Conservation (phyloP, 768 basidiomycete species). For the Termitomyces sp. region DNA sequence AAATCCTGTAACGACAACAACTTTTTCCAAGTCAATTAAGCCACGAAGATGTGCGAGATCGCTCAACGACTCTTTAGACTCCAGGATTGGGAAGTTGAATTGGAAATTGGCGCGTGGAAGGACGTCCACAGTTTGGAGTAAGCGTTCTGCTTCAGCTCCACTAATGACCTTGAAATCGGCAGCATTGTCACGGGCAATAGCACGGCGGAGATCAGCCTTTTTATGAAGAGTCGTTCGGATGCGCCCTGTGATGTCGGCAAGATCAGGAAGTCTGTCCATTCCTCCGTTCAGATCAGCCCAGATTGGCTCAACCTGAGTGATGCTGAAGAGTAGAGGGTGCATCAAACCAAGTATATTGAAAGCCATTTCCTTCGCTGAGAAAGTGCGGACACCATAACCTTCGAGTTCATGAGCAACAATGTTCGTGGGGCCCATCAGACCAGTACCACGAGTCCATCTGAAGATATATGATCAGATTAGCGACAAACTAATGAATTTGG, state of each 20-base stretch:
- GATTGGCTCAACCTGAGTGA: conserved; percentile 98
- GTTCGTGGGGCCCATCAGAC: conserved; percentile 93
- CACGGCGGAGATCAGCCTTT: conserved; percentile 89
- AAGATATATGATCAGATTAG: conserved; percentile 2
- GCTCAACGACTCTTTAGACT: conserved; percentile 57
- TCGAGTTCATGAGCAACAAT: conserved; percentile 93
- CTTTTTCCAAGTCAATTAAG: conserved; percentile 92
- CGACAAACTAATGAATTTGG: background rate
- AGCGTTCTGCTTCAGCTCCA: conserved; percentile 86
- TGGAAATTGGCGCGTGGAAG: conserved; percentile 98
- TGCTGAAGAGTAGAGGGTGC: conserved; percentile 98
- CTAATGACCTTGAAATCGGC: conserved; percentile 92
- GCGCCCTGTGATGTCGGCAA: conserved; percentile 85
- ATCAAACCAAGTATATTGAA: conserved; percentile 99
- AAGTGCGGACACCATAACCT: conserved; percentile 89
- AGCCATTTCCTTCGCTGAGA: conserved; percentile 99
- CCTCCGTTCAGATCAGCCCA: conserved; percentile 99
- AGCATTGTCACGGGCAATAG: conserved; percentile 89
- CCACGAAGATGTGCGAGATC: conserved; percentile 80
- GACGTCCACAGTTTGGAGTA: conserved; percentile 88
- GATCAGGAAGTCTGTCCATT: conserved; percentile 94
- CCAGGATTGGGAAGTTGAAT: conserved; percentile 89
- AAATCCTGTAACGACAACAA: conserved; percentile 93
- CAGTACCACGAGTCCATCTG: conserved; percentile 97
- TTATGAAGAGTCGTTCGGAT: conserved; percentile 78